Conservation (phyloP, 2,329 filamentous ascomycete genomes). For the Verticillium albo-atrum region DNA sequence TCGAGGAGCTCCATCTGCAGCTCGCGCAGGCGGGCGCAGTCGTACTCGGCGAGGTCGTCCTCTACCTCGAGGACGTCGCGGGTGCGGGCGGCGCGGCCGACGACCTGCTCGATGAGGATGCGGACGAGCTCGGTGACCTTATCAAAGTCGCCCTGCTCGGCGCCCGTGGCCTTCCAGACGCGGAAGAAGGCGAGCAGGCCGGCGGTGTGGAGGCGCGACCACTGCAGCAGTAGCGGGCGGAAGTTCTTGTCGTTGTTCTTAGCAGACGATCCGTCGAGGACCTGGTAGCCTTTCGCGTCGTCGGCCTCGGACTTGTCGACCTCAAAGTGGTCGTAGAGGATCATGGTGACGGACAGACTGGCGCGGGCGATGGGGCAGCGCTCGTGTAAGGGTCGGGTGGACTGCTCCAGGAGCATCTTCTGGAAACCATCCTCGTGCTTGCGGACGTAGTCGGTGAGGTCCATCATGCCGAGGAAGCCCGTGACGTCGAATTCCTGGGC, state of each 20-base stretch:
- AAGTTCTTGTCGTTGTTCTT: slow-evolving; percentile 84
- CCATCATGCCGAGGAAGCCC: slow-evolving; percentile 95
- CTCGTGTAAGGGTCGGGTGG: slow-evolving; percentile 62
- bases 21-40: slow-evolving; percentile 71
- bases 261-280: slow-evolving; percentile 57
- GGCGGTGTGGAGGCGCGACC: slow-evolving; percentile 84
- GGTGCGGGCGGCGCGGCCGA: slow-evolving; percentile 75
- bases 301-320: slow-evolving; percentile 80
- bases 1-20: slow-evolving; percentile 93
- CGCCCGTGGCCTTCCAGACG: slow-evolving; percentile 86
- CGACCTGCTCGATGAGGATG: slow-evolving; percentile 84
- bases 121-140: slow-evolving; percentile 90
- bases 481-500: slow-evolving; percentile 78
- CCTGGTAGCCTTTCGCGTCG: slow-evolving; percentile 70
- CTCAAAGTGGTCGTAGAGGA: slow-evolving; percentile 93
- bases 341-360: slow-evolving; percentile 79
- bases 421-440: slow-evolving; percentile 92
- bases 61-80: slow-evolving; percentile 85
- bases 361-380: slow-evolving; percentile 85
- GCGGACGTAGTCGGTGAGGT: slow-evolving; percentile 86
- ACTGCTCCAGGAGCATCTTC: slow-evolving; percentile 87
- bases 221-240: slow-evolving; percentile 82
- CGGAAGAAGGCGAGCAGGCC: slow-evolving; percentile 84
- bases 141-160: slow-evolving; percentile 80
- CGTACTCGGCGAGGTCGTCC: slow-evolving; percentile 81